Evolutionary conservation across 1,284 basidiomycete species (phyloP), one percentile per base, ranked within the genome.

Genomic region (Fomes fomentarius): DNA sequence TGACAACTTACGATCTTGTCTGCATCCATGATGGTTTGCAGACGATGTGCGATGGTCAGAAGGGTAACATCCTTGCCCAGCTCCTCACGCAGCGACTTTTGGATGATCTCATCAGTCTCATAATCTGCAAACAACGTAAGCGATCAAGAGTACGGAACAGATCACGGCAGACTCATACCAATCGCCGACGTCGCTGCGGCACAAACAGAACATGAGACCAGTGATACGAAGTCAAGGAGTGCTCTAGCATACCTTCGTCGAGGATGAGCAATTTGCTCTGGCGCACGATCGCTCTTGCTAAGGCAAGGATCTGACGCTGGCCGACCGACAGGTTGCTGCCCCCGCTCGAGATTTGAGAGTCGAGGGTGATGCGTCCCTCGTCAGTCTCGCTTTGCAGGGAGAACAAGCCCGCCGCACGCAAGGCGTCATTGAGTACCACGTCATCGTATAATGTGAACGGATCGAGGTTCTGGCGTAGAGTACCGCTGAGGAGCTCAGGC

Each of bases 1-100:
- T n/a, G n/a, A n/a, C n/a, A n/a, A 46, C 60, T 52, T 41, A 61
- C 60, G 19, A 61, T 61, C 26, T 61, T 61, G 46, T 61, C 60
- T 4, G 60, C 79, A 56, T 87, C 84, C 74, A 85, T 85, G 57
- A 88, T 83, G 2, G 85, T 87, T 61, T 86, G 84, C 19, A 88
- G 69, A 40, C 85, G 78, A 68, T 87, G 86, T 5, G 86, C 86
- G 34, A 87, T 74, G 21, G 82, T 86, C 40, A 87, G 75, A 4
- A 87, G 66, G 1, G 83, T 86, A 4, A 80, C 78, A 52, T 80
- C 81, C 6, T 71, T 65, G 15, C 68, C 73, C 31, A 86, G 71
- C 58, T 81, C 77, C 48, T 74, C 74, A 14, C 82, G 73, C 38
- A 85, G 69, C 4, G 82, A 80, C 1, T 73, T 70, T 68, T 85